A percentile compares a stretch with the other conserved stretches of the same genome.
These are phyloP conservation scores for Passiflora organensis DNA, from an alignment of 345 rosid species.

Conservation along the genomic window DNA sequence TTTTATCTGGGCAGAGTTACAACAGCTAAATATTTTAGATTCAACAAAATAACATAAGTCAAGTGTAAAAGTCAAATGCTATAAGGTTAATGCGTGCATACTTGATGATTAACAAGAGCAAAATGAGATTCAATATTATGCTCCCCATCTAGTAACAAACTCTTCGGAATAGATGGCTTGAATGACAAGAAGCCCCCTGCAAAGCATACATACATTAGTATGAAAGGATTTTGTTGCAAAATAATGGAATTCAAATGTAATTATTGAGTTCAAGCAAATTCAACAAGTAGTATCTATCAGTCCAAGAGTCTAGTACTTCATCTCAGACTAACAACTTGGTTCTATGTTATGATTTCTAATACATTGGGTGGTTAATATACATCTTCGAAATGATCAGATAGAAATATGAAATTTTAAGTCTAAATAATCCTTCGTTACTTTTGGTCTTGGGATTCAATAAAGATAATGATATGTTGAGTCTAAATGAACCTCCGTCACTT, in stretches of 20 bases:
- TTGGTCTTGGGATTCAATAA: too few species aligned
- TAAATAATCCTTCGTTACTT: too few species aligned
- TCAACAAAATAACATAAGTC: conserved; percentile 4
- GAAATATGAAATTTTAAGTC: too few species aligned
- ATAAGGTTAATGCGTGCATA: conserved; percentile 32
- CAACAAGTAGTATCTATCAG: background rate
- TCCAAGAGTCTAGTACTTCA: too few species aligned
- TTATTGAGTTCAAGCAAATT: background rate
- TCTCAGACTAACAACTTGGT: too few species aligned
- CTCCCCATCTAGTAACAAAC: conserved; percentile 75
- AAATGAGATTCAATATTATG: conserved; percentile 80
- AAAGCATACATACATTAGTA: conserved; percentile 15
- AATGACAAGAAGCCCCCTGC: conserved; percentile 94
- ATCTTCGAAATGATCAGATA: too few species aligned
- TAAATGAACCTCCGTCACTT: too few species aligned
- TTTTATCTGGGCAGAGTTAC: conserved; percentile 54
- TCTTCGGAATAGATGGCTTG: conserved; percentile 80
- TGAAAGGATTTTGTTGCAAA: background rate
- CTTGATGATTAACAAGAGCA: conserved; percentile 76
- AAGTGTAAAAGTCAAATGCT: conserved; percentile 16
- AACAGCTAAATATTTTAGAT: conserved; percentile 16
- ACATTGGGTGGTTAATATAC: too few species aligned
- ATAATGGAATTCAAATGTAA: background rate
- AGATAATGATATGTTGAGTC: too few species aligned
- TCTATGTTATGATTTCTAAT: too few species aligned